Conservation (phyloP, 1,284 basidiomycete genomes). For the Malassezia japonica region DNA sequence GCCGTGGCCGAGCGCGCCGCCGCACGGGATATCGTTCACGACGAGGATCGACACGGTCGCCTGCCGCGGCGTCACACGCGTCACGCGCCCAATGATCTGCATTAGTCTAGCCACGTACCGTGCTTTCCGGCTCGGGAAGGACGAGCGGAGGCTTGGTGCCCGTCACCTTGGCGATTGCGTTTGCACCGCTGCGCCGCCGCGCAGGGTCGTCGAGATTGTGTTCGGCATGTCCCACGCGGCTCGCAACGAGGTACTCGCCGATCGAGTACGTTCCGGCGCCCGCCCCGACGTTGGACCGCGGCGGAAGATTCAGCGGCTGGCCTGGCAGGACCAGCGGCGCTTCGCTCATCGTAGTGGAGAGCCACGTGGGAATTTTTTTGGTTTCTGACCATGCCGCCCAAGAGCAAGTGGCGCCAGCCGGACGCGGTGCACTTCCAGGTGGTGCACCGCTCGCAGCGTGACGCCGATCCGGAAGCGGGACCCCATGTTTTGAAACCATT, state of each 20-base stretch:
- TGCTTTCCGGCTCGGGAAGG: conserved; percentile 30
- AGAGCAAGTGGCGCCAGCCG: conserved; percentile 76
- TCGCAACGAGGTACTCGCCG: conserved; percentile 30
- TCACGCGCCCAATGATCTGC: conserved; percentile 63
- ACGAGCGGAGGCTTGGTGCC: conserved; percentile 28
- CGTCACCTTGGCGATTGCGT: conserved; percentile 7
- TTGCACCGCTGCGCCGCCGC: neutral
- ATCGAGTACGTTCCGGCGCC: conserved; percentile 31
- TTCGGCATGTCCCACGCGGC: conserved; percentile 27
- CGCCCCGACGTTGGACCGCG: neutral
- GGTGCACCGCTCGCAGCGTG: conserved; percentile 88
- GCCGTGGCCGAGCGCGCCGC: conserved; percentile 17
- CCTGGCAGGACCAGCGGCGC: conserved; percentile 24
- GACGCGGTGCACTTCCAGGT: conserved; percentile 88
- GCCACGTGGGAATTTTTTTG: conserved; percentile 1
- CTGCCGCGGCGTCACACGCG: conserved; percentile 75
- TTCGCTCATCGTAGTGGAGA: conserved; percentile 8
- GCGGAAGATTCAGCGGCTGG: conserved; percentile 22
- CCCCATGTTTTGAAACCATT: conserved; percentile 78
- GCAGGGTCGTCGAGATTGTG: neutral
- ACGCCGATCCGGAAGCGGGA: conserved; percentile 84
- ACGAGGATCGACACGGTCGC: conserved; percentile 78
- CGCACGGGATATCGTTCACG: conserved; percentile 70
- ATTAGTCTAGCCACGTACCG: conserved; percentile 11
- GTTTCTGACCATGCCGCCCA: conserved; percentile 26